phyloP scores from a whole-genome alignment of 805 yeast species.

The Metschnikowia picachoensis region DNA sequence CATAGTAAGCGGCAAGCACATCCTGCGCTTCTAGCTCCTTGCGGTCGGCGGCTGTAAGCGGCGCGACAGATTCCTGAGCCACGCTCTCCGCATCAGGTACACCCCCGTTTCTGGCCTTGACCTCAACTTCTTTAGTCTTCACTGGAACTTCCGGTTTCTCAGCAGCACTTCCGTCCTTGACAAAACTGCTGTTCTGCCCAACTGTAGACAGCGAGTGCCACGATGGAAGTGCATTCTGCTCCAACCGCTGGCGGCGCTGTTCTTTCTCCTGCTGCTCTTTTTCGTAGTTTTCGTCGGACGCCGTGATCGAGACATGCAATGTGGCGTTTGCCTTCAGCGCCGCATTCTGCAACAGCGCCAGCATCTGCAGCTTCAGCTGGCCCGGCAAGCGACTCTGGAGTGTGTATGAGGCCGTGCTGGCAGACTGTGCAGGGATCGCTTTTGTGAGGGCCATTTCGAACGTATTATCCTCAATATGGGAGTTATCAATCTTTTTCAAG shows the following conservation, averaged over 20 bases:
- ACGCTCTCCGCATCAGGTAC: neutral
- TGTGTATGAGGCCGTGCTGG: conserved; percentile 65
- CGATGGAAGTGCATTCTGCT: conserved; percentile 92
- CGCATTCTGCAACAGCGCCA: conserved; percentile 39
- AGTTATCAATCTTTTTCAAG: conserved; percentile 52
- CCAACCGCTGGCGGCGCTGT: conserved; percentile 64
- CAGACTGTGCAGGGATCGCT: conserved; percentile 80
- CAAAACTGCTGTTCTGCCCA: conserved; percentile 59
- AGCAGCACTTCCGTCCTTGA: conserved; percentile 10
- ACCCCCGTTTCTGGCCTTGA: conserved; percentile 7
- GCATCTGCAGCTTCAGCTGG: conserved; percentile 30
- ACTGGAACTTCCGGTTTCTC: neutral
- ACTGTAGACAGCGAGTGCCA: conserved; percentile 95
- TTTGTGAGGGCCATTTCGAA: conserved; percentile 59
- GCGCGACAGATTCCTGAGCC: neutral
- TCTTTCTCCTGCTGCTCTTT: conserved; percentile 63
- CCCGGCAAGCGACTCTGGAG: conserved; percentile 44
- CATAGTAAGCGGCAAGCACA: conserved; percentile 64
- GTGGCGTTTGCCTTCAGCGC: conserved; percentile 75
- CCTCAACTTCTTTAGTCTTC: conserved; percentile 4
- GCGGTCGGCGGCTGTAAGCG: conserved; percentile 15
- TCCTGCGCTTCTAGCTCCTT: conserved; percentile 56
- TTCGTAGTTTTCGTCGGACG: conserved; percentile 73
- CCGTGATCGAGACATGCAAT: conserved; percentile 83
- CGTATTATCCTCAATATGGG: conserved; percentile 36